These are phyloP conservation scores for Conoideocrella luteorostrata DNA, from an alignment of 2,329 filamentous ascomycete genomes.

Conservation along the genomic window DNA sequence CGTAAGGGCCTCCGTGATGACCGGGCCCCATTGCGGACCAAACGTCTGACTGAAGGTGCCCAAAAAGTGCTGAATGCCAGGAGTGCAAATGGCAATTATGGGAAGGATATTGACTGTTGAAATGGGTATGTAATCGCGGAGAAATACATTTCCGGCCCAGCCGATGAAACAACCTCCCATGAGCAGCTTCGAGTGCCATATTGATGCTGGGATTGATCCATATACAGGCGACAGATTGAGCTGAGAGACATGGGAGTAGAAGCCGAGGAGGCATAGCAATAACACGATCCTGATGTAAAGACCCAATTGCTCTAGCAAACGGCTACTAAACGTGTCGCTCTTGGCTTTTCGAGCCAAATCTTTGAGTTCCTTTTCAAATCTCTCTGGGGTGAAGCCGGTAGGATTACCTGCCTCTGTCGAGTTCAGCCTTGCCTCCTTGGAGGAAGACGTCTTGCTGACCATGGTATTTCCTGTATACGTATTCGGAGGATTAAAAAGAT, in stretches of 20 bases:
- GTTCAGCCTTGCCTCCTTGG: constrained; percentile 2
- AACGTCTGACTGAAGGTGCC: constrained; percentile 59
- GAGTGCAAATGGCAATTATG: constrained; percentile 68
- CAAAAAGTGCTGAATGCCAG: constrained; percentile 65
- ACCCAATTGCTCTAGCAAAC: constrained; percentile 28
- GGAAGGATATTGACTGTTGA: constrained; percentile 54
- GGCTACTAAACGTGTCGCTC: constrained; percentile 24
- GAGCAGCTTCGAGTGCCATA: constrained; percentile 64
- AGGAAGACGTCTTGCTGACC: not conserved
- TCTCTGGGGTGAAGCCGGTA: constrained; percentile 39
- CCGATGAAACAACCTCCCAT: constrained; percentile 63
- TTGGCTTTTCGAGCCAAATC: constrained; percentile 39
- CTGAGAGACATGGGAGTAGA: constrained; percentile 65
- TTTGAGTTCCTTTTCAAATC: constrained; percentile 49
- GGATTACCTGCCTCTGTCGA: constrained; percentile 9
- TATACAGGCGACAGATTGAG: constrained; percentile 80
- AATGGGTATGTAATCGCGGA: constrained; percentile 40
- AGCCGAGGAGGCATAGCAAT: constrained; percentile 36
- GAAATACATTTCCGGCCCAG: constrained; percentile 59
- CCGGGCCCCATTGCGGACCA: constrained; percentile 65
- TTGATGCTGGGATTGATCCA: constrained; percentile 69
- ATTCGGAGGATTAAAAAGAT: not conserved
- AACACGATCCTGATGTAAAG: constrained; percentile 29
- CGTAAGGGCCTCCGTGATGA: constrained; percentile 67
- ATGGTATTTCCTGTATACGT: not conserved